Evolutionary conservation across 2,329 filamentous ascomycete genomes (phyloP), one percentile per base, ranked within the genome.

Genomic region (Aspergillus proliferans): DNA sequence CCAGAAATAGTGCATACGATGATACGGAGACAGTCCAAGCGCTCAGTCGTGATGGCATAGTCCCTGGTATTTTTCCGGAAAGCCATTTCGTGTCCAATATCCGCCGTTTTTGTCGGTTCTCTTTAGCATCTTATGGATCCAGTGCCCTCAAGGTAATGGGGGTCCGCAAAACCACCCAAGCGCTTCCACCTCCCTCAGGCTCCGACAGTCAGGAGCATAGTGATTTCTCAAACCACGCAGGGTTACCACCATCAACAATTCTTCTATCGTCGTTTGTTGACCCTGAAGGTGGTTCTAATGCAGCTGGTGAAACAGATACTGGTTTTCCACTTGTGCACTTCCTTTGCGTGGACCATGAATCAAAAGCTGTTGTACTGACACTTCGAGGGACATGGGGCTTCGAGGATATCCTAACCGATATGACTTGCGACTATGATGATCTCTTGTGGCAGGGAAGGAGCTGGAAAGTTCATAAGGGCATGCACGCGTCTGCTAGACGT

Each of bases 401-500:
- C 52, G 85, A 88, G 58, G 85, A 88, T 60, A 80, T 88, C 21
- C 69, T 88, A 33, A 84, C 84, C 0, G 85, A 88, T 59, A 81
- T 88, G 78, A 84, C 84, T 26, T 88, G 85, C 65, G 85, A 87
- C 43, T 88, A 87, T 54, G 84, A 86, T 56, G 76, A 83, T 47
- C 58, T 70, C 3, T 60, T 64, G 51, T 70, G 85, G 83, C 76
- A 81, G 49, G 83, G 82, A 14, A 78, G 76, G 50, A 70, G 72
- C 1, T 87, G 86, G 71, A 82, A 84, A 55, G 85, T 88, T 0
- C 85, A 88, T 67, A 87, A 87, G 63, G 85, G 85, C 12, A 83
- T 88, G 47, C 84, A 87, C 61, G 84, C 85, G 0, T 87, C 85
- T 1, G 85, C 85, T 3, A 76, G 80, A 18, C 78, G 85, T 9